Evolutionary conservation across 2,329 filamentous ascomycete species (phyloP).

Genomic region (Scopulariopsis brevicaulis): DNA sequence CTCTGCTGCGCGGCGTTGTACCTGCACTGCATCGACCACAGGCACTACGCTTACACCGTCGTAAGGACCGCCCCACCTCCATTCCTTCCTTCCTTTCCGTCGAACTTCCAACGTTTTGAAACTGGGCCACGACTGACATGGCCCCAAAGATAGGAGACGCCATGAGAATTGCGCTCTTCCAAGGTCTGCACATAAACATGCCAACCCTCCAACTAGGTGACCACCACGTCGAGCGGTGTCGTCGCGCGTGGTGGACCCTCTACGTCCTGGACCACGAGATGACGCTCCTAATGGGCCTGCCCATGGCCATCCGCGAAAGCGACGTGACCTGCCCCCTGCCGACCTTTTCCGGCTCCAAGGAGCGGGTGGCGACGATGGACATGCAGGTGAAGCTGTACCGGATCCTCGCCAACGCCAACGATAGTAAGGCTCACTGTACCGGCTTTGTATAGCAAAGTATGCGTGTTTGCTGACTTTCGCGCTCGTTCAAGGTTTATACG

Average conservation of each 20-base stretch:
- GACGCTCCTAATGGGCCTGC: conserved; percentile 39
- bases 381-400: conserved; percentile 20
- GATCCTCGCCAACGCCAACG: conserved; percentile 17
- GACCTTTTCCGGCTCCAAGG: conserved; percentile 13
- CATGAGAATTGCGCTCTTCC: conserved; percentile 32
- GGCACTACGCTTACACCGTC: conserved; percentile 30
- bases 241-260: conserved; percentile 41
- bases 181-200: conserved; percentile 43
- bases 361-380: conserved; percentile 15
- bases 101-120: too few species aligned
- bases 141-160: conserved; percentile 33
- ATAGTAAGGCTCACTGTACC: conserved; percentile 11
- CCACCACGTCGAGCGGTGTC: conserved; percentile 28
- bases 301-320: conserved; percentile 35
- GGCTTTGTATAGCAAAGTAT: not conserved
- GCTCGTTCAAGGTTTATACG: not conserved
- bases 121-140: not conserved
- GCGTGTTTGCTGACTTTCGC: not conserved
- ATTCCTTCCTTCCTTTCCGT: not conserved
- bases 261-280: conserved; percentile 41
- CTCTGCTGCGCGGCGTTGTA: conserved; percentile 40
- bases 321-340: conserved; percentile 31
- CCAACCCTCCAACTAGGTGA: conserved; percentile 26
- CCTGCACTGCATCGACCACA: conserved; percentile 35
- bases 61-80: conserved; percentile 14